Percentiles rank a stretch among this genome's conserved stretches.
Conservation (phyloP, 495 filamentous ascomycete genomes). For the Hyaloscypha finlandica region DNA sequence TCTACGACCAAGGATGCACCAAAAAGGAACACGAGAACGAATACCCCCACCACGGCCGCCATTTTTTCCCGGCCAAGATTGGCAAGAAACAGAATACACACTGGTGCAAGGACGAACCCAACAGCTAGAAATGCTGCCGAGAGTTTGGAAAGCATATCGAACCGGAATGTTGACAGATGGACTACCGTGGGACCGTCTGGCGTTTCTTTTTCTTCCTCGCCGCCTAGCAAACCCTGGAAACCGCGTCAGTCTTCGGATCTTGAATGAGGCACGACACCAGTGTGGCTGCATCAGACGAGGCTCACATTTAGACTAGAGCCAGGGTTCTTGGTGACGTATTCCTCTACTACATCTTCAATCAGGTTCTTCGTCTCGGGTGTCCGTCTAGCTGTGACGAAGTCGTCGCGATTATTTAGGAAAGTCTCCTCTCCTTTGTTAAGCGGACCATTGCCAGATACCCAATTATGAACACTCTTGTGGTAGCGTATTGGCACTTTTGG, state of each 20-base stretch:
- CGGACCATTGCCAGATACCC: background rate
- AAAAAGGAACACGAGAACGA: background rate
- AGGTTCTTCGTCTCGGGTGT: background rate
- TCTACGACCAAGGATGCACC: background rate
- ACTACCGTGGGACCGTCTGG: background rate
- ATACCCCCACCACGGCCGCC: background rate
- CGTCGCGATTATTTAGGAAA: slow-evolving; percentile 4
- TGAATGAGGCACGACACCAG: background rate
- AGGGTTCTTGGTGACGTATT: background rate
- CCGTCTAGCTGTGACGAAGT: slow-evolving; percentile 8
- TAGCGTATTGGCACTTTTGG: background rate
- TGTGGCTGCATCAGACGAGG: background rate
- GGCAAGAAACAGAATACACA: background rate
- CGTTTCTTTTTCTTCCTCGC: background rate
- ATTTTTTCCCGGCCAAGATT: background rate
- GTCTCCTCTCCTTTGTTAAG: background rate
- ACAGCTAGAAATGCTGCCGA: background rate
- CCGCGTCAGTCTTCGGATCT: background rate
- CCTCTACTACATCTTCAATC: background rate
- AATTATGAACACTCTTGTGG: slow-evolving; percentile 13
- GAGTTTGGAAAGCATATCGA: background rate
- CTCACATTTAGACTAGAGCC: background rate
- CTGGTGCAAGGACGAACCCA: background rate
- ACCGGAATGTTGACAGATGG: background rate
- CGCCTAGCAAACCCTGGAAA: background rate